Evolutionary conservation across 768 basidiomycete species (phyloP).

Genomic region (Paxillus rubicundulus): DNA sequence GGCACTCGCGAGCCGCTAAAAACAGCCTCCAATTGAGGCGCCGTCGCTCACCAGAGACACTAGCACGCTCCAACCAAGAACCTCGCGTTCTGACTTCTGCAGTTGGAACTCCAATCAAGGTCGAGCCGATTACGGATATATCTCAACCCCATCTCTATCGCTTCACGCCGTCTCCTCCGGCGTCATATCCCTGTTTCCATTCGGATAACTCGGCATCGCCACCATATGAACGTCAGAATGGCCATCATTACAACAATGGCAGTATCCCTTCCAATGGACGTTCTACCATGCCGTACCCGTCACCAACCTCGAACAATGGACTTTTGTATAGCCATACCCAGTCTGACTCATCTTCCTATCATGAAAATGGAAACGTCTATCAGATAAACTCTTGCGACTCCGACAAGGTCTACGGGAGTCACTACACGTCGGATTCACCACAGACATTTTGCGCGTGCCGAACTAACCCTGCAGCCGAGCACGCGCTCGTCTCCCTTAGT

Average conservation of each 20-base stretch:
- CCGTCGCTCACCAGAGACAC: slow-evolving; percentile 37
- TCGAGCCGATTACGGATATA: slow-evolving; percentile 54
- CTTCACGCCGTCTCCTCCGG: slow-evolving; percentile 62
- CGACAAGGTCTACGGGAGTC: slow-evolving; percentile 34
- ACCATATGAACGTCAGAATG: slow-evolving; percentile 34
- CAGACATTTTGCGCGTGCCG: slow-evolving; percentile 59
- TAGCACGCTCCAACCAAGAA: slow-evolving; percentile 33
- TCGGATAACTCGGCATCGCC: slow-evolving; percentile 40
- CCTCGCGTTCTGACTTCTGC: slow-evolving; percentile 41
- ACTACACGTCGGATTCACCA: slow-evolving; percentile 31
- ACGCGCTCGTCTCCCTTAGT: slow-evolving; percentile 58
- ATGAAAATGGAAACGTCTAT: slow-evolving; percentile 36
- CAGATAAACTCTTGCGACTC: slow-evolving; percentile 35
- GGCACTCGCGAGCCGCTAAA: slow-evolving; percentile 82
- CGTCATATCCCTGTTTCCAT: slow-evolving; percentile 53
- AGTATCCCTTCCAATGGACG: slow-evolving; percentile 28
- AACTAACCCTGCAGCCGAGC: slow-evolving; percentile 54
- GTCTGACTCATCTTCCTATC: slow-evolving; percentile 32
- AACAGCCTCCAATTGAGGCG: slow-evolving; percentile 49
- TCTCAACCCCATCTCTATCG: slow-evolving; percentile 58
- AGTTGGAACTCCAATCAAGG: slow-evolving; percentile 63
- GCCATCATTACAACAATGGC: slow-evolving; percentile 32
- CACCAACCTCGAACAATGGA: slow-evolving; percentile 34
- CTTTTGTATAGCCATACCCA: slow-evolving; percentile 34
- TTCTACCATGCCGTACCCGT: slow-evolving; percentile 33